Evolutionary conservation across 106 monocot genomes (phyloP).

Genomic region (Amphibolis antarctica): DNA sequence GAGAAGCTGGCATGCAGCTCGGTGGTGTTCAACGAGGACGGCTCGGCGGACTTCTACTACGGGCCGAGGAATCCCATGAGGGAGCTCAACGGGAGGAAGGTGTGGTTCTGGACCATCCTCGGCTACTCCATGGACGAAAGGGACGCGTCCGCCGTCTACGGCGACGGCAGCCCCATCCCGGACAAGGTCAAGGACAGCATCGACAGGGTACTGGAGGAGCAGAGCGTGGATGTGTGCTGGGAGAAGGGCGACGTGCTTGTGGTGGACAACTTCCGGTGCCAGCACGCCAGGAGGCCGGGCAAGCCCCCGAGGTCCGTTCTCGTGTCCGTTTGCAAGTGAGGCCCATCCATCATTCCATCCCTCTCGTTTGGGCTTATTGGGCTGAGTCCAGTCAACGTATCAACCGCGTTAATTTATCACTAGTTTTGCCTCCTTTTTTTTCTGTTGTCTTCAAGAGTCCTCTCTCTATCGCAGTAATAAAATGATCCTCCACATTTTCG

Average conservation of each 20-base stretch:
- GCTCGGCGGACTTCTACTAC: conserved; percentile 16
- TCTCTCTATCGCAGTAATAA: no score
- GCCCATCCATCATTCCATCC: no score
- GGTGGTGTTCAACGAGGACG: conserved; percentile 13
- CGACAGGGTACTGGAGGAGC: conserved; percentile 12
- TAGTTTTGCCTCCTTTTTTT: no score
- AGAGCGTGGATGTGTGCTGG: not conserved
- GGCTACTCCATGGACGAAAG: conserved; percentile 9
- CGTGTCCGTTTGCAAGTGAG: conserved; percentile 17
- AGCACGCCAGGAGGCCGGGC: conserved; percentile 19
- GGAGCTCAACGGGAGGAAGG: conserved; percentile 6
- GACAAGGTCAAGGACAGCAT: not conserved
- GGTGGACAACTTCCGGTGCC: conserved; percentile 26
- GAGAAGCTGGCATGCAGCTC: conserved; percentile 6
- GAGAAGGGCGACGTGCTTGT: conserved; percentile 21
- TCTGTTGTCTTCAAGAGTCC: no score
- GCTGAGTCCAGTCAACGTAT: no score
- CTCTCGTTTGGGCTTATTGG: no score
- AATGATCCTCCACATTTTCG: no score
- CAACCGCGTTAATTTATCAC: no score
- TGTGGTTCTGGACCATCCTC: conserved; percentile 15
- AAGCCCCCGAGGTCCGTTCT: no score
- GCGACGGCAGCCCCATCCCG: conserved; percentile 18
- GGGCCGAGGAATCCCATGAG: conserved; percentile 21
- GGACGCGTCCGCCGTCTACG: conserved; percentile 2